Evolutionary conservation across 106 monocot genomes (phyloP), one percentile per base, ranked within the genome.

Genomic region (Allium cepa): DNA sequence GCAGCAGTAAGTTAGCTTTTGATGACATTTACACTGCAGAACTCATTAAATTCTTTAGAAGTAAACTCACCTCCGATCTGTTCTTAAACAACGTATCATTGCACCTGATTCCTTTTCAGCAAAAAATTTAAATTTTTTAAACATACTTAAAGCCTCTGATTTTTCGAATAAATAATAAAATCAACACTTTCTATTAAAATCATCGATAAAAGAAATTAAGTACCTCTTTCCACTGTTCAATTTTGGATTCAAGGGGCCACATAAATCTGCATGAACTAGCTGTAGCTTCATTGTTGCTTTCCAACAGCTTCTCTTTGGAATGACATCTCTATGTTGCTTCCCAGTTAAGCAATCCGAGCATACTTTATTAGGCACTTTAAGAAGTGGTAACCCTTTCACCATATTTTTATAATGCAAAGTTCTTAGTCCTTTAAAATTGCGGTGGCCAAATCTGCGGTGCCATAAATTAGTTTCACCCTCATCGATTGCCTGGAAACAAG

Each of bases 1-100:
- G 71, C 69, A 2, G 75, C 66, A 0, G 75, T 76, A 8, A 70
- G 48, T 15, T 75, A 58, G 4, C 60, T 64, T 50, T 55, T 4
- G 49, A 80, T 71, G 1, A 69, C 75, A 11, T 63, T 8, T 2
- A 50, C 53, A 10, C 26, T 57, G 62, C 62, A 72, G 15, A 62
- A 67, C 1, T 36, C 11, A 2, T 71, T 57, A 28, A 81, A 76
- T 11, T 60, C 71, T 7, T 14, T 47, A 2, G 71, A 60, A 17
- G 11, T 60, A 60, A n/a, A 60, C 17, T 60, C 60, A 5, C 60
- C 60, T 26, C 9, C 60, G 0, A 9, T 60, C 17, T 17, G 17
- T 60, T 60, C 60, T 56, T 56, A 56, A 56, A 56, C 3, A 56
- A 56, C 11, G 4, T 56, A 56, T 56, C 56, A 56, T 2, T 2